Base-by-base conservation (phyloP, 495 filamentous ascomycete genomes). In the Neurospora pannonica region DNA sequence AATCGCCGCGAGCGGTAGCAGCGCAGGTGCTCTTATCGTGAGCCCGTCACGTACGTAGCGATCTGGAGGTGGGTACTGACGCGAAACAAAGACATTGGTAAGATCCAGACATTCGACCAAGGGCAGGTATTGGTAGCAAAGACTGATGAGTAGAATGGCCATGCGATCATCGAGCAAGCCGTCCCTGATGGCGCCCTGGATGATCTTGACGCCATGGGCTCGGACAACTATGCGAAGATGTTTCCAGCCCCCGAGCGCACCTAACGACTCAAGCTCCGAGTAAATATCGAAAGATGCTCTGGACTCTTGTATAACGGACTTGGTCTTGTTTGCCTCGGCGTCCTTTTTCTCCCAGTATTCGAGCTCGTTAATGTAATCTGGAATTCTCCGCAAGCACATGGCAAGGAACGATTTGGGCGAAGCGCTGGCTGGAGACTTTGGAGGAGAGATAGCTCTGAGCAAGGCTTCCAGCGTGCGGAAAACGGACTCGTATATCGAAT, bases 171-270 rank as follows among this genome's bases (percentile, higher is more conserved):
- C 79, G 28, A 89, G 42, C 11, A 85, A 42, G n/a, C 81, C 81
- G n/a, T 88, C 86, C 17, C 74, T 62, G 54, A 90, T 86, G 75
- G 90, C 89, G 11, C 86, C 82, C 36, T 75, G 70, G 38, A 95
- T 78, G 39, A 92, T 81, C 40, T 83, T 76, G 11, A 93, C 78
- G n/a, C 90, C 91, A 72, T 93, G 91, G 6, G 91, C 87, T 72
- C 92, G 87, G 31, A 91, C 90, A 46, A 92, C 86, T 70, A 88
- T 83, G 71, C 87, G 87, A 0, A 95, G 83, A 73, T 89, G 88
- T 71, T 82, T 88, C 92, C 92, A 94, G 38, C 92, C 91, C 43
- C 83, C 82, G 54, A 81, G 81, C 10, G 87, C 83, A 70, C 90
- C 90, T 34, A 89, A 81, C 0, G 83, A 77, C 76, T 94, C 92